phyloP scores from a whole-genome alignment of 2,329 filamentous ascomycete genomes.

The Ceratocystis albifundus region DNA sequence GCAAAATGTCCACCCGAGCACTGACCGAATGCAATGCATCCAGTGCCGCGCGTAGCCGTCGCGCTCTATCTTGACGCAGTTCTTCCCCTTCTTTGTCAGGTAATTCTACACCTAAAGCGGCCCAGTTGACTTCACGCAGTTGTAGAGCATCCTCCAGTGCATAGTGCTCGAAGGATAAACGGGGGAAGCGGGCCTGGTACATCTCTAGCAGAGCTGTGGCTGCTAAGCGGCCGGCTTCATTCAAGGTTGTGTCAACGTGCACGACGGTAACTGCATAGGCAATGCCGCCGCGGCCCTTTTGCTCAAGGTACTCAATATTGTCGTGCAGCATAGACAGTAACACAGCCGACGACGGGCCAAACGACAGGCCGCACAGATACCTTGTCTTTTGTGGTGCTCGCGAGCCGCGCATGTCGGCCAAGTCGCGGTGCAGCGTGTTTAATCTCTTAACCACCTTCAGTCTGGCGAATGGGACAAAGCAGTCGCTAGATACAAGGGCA shows the following conservation, averaged over 20 bases:
- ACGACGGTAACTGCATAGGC: conserved; percentile 57
- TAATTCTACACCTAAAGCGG: conserved; percentile 32
- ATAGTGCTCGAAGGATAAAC: conserved; percentile 50
- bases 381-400: conserved; percentile 28
- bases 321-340: conserved; percentile 64
- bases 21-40: conserved; percentile 58
- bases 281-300: conserved; percentile 47
- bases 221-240: conserved; percentile 28
- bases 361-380: conserved; percentile 69
- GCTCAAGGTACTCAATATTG: conserved; percentile 54
- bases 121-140: conserved; percentile 44
- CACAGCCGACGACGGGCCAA: conserved; percentile 67
- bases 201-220: conserved; percentile 38
- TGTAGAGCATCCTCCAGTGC: conserved; percentile 53
- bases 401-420: conserved; percentile 30
- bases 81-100: conserved; percentile 44
- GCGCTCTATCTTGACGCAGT: conserved; percentile 29
- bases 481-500: conserved; percentile 34
- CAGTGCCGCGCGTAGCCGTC: conserved; percentile 45
- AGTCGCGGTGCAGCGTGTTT: conserved; percentile 40
- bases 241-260: conserved; percentile 40
- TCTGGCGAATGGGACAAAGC: conserved; percentile 66
- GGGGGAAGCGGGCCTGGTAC: conserved; percentile 52
- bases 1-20: conserved; percentile 60
- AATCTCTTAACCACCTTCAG: conserved; percentile 70